These are phyloP conservation scores for Acacia concinna DNA, from an alignment of 331 rosid species.

Conservation along the genomic window DNA sequence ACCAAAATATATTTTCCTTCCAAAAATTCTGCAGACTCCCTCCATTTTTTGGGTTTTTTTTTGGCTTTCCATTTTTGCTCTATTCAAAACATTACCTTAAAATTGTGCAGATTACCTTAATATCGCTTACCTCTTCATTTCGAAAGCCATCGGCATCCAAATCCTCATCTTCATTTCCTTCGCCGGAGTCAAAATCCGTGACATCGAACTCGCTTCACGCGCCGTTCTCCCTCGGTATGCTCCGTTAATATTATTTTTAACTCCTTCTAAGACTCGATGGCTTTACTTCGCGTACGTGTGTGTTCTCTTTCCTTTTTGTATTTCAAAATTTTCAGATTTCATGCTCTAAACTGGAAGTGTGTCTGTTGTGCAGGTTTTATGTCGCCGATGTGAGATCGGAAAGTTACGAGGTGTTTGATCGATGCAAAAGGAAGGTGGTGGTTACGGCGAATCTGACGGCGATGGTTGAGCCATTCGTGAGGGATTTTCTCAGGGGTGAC, in stretches of 20 bases:
- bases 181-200: conserved; percentile 77
- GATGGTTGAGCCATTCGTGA: conserved; percentile 97
- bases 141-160: conserved; percentile 89
- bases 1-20: no score
- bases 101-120: no score
- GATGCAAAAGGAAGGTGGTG: conserved; percentile 84
- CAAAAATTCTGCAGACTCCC: no score
- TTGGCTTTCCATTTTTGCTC: no score
- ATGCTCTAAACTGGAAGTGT: not conserved
- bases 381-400: conserved; percentile 89
- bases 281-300: not conserved
- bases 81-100: no score
- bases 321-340: not conserved
- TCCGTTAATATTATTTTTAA: not conserved
- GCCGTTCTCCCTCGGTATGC: conserved; percentile 81
- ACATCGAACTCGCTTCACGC: conserved; percentile 93
- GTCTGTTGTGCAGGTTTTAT: conserved; percentile 54
- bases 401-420: conserved; percentile 76
- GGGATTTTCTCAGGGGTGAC: conserved; percentile 85
- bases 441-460: conserved; percentile 89
- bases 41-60: no score
- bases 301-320: not conserved
- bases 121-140: conserved; percentile 75
- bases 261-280: not conserved
- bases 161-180: conserved; percentile 92